Percentiles rank a stretch among this genome's conserved stretches.
phyloP scores from a whole-genome alignment of 495 filamentous ascomycete species.

The Annulohypoxylon nitens region DNA sequence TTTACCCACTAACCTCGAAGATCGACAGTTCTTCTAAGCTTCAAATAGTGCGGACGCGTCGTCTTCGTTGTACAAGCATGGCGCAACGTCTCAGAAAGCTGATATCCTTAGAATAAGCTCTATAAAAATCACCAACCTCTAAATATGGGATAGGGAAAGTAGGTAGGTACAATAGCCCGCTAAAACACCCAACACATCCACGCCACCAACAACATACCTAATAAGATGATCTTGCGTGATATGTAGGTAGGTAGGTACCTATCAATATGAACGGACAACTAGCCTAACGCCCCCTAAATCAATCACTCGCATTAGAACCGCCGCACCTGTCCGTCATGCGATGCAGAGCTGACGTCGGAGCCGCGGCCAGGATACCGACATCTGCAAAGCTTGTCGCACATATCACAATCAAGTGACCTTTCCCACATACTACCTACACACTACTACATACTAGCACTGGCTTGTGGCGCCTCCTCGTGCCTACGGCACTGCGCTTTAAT shows the following conservation, averaged over 20 bases:
- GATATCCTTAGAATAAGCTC: too few species aligned
- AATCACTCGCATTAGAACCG: conserved; percentile 8
- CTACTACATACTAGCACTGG: too few species aligned
- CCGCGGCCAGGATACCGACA: conserved; percentile 8
- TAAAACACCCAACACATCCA: neutral
- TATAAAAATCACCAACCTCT: too few species aligned
- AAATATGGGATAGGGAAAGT: too few species aligned
- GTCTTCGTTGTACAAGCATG: too few species aligned
- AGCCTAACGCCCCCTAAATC: neutral
- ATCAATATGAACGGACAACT: neutral
- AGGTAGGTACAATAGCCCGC: too few species aligned
- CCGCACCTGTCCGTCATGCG: conserved; percentile 9
- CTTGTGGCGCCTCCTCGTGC: too few species aligned
- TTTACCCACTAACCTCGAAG: too few species aligned
- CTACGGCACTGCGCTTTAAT: too few species aligned
- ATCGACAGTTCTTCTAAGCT: too few species aligned
- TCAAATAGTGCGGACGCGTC: too few species aligned
- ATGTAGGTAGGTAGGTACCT: neutral
- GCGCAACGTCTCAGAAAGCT: too few species aligned
- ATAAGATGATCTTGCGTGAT: neutral
- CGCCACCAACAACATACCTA: neutral
- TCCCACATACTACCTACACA: neutral
- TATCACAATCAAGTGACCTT: conserved; percentile 38
- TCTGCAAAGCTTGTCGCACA: conserved; percentile 33
- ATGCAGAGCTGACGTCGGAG: conserved; percentile 27